These are phyloP conservation scores for Leccinellum albellum DNA, from an alignment of 768 basidiomycete genomes.

Conservation along the genomic window DNA sequence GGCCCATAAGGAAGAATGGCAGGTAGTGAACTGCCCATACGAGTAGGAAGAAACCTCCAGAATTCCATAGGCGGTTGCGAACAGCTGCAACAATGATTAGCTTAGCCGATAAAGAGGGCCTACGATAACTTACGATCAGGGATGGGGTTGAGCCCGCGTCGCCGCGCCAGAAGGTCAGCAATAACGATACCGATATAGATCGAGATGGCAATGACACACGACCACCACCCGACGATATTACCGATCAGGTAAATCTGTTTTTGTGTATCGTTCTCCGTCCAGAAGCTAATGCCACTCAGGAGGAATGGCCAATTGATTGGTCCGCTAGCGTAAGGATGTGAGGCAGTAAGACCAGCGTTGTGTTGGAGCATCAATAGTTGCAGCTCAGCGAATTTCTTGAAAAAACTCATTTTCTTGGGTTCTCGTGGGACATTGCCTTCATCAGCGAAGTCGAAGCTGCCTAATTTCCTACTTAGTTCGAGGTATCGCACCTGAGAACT, in stretches of 20 bases:
- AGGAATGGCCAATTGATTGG: constrained; percentile 99
- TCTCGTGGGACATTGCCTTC: constrained; percentile 50
- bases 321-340: constrained; percentile 93
- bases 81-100: constrained; percentile 53
- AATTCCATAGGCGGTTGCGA: constrained; percentile 93
- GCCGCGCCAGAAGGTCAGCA: constrained; percentile 85
- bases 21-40: constrained; percentile 95
- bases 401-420: constrained; percentile 84
- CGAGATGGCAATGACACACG: constrained; percentile 78
- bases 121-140: constrained; percentile 66
- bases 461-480: constrained; percentile 39
- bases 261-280: constrained; percentile 82
- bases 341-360: constrained; percentile 97
- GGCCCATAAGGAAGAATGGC: constrained; percentile 97
- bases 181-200: constrained; percentile 87
- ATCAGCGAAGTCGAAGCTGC: constrained; percentile 50
- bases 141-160: constrained; percentile 81
- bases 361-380: constrained; percentile 97
- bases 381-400: constrained; percentile 90
- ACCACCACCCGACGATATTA: constrained; percentile 94
- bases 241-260: constrained; percentile 97
- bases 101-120: neutral
- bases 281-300: constrained; percentile 94
- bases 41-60: constrained; percentile 90
- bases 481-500: constrained; percentile 1